phyloP scores from a whole-genome alignment of 345 rosid genomes.

The Eucalyptus cloeziana region DNA sequence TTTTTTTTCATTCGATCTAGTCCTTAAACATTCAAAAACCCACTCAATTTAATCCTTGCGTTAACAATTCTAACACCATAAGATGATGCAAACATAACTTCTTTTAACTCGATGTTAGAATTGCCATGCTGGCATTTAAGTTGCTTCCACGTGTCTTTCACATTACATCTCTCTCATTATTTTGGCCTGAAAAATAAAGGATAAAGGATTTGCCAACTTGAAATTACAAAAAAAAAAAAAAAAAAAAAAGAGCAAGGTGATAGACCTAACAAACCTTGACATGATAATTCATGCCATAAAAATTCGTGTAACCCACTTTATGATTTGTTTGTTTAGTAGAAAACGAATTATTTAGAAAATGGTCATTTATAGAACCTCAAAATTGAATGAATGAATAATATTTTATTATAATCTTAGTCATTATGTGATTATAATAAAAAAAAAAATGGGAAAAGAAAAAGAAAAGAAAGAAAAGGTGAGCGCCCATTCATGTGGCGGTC shows the following conservation, averaged over 20 bases:
- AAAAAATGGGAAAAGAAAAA: not conserved
- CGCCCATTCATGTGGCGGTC: not conserved
- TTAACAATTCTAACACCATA: not conserved
- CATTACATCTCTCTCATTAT: not conserved
- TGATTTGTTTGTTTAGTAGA: too few relatives aligned
- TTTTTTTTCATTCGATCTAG: not conserved
- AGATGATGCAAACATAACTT: rapidly evolving
- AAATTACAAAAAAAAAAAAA: not conserved
- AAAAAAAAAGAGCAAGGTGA: rapidly evolving
- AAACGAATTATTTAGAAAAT: not conserved
- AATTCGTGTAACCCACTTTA: rapidly evolving
- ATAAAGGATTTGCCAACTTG: not conserved
- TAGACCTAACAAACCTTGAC: not conserved
- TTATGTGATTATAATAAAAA: too few relatives aligned
- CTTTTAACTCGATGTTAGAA: not conserved
- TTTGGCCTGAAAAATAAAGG: not conserved
- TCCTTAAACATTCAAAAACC: not conserved
- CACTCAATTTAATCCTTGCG: not conserved
- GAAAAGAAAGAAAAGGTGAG: not conserved
- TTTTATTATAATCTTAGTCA: too few relatives aligned
- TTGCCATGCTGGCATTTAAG: rapidly evolving
- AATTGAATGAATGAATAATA: rapidly evolving
- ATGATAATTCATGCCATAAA: not conserved
- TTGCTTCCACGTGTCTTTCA: not conserved
- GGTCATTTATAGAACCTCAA: rapidly evolving